phyloP scores from a whole-genome alignment of 768 basidiomycete genomes.

The Suillus occidentalis region DNA sequence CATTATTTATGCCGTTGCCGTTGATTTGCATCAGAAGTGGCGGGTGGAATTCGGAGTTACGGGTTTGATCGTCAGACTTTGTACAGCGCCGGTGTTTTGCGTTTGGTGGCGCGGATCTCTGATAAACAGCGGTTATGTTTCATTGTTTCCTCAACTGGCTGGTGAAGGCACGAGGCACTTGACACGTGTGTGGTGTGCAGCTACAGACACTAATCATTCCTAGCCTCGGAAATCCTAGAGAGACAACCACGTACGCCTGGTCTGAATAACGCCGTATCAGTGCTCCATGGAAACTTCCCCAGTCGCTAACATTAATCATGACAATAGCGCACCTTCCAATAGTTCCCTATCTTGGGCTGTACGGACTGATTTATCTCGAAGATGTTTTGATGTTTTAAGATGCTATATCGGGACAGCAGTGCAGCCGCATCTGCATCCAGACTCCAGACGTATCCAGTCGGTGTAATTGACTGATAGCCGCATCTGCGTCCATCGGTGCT shows the following conservation, averaged over 20 bases:
- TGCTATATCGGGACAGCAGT: conserved; percentile 10
- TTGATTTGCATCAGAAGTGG: not conserved
- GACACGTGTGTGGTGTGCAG: not conserved
- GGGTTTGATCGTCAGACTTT: not conserved
- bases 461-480: not conserved
- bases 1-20: not conserved
- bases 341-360: conserved; percentile 3
- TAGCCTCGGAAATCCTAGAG: not conserved
- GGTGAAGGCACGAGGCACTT: not conserved
- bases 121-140: not conserved
- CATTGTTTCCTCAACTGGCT: not conserved
- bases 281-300: not conserved
- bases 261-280: not conserved
- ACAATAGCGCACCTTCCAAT: not conserved
- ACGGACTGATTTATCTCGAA: conserved; percentile 23
- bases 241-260: not conserved
- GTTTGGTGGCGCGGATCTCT: not conserved
- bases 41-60: not conserved
- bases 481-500: not conserved
- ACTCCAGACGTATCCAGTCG: not conserved
- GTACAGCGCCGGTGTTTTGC: not conserved
- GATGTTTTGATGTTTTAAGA: conserved; percentile 1
- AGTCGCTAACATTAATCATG: not conserved
- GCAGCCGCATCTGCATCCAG: not conserved
- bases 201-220: not conserved